These are phyloP conservation scores for Mycosphaerella sp. DNA, from an alignment of 2,329 filamentous ascomycete species.

Conservation along the genomic window DNA sequence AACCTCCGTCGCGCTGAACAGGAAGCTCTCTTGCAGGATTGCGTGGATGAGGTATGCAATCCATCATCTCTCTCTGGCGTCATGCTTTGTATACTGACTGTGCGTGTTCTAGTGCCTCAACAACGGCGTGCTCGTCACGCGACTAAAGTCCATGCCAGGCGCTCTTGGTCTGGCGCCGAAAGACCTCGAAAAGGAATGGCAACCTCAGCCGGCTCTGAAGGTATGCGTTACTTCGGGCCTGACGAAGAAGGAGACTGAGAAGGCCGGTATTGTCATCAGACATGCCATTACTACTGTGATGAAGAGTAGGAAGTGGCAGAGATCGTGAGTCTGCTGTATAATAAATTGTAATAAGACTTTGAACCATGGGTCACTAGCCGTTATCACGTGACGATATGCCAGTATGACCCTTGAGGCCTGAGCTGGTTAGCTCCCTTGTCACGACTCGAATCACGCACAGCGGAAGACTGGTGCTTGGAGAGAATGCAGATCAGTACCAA, in stretches of 20 bases:
- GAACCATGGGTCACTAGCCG: no score
- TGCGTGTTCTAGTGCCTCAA: conserved; percentile 57
- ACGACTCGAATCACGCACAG: no score
- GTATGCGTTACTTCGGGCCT: conserved; percentile 83
- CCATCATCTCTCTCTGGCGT: background rate
- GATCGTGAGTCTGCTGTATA: background rate
- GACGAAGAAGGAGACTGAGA: conserved; percentile 92
- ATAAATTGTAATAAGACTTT: no score
- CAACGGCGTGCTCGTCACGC: conserved; percentile 84
- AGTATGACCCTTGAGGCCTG: no score
- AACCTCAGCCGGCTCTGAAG: conserved; percentile 75
- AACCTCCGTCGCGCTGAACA: conserved; percentile 64
- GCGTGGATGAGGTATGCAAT: conserved; percentile 81
- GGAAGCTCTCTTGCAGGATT: conserved; percentile 77
- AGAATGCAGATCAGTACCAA: no score
- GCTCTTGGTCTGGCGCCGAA: conserved; percentile 56
- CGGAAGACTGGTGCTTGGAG: no score
- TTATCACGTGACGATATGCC: no score
- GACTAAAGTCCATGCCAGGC: conserved; percentile 68
- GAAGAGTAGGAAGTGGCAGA: conserved; percentile 40
- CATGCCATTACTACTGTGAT: conserved; percentile 94
- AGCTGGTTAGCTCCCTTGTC: no score
- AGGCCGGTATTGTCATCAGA: conserved; percentile 77
- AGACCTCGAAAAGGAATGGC: conserved; percentile 57
- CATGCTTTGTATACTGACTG: conserved; percentile 10